A percentile compares a stretch with the other conserved stretches of the same genome.
Evolutionary conservation across 2,329 filamentous ascomycete genomes (phyloP).

Genomic region (Spiromastix sp.): DNA sequence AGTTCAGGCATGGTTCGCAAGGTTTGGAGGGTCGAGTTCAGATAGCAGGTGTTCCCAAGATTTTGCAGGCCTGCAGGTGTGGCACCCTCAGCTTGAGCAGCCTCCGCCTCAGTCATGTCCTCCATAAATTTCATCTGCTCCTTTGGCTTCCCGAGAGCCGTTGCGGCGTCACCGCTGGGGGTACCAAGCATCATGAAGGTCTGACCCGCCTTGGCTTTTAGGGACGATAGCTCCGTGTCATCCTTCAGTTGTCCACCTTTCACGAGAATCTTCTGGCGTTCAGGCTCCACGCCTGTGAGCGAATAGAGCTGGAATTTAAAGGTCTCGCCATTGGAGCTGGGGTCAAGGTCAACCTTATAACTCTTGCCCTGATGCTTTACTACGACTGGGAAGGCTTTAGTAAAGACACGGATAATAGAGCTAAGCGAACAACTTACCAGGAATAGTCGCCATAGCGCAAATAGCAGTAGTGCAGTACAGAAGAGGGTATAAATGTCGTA

Average conservation of each 20-base stretch:
- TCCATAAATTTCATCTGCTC: conserved; percentile 82
- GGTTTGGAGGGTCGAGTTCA: conserved; percentile 94
- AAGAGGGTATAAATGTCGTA: too few species aligned
- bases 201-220: conserved; percentile 78
- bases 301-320: conserved; percentile 96
- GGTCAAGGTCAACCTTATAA: conserved; percentile 86
- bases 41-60: conserved; percentile 94
- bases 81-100: conserved; percentile 70
- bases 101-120: conserved; percentile 94
- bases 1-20: conserved; percentile 83
- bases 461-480: conserved; percentile 1
- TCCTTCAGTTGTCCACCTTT: conserved; percentile 94
- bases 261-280: conserved; percentile 89
- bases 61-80: conserved; percentile 84
- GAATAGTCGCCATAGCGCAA: conserved; percentile 43
- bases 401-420: conserved; percentile 5
- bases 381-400: too few species aligned
- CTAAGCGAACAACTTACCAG: conserved; percentile 35
- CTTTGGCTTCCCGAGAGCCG: conserved; percentile 59
- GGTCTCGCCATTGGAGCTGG: conserved; percentile 72
- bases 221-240: conserved; percentile 73
- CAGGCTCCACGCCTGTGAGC: conserved; percentile 88
- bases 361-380: conserved; percentile 95
- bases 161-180: conserved; percentile 52
- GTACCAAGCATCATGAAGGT: conserved; percentile 96